Evolutionary conservation across 768 basidiomycete genomes (phyloP).

Genomic region (Hypholoma sublateritium): DNA sequence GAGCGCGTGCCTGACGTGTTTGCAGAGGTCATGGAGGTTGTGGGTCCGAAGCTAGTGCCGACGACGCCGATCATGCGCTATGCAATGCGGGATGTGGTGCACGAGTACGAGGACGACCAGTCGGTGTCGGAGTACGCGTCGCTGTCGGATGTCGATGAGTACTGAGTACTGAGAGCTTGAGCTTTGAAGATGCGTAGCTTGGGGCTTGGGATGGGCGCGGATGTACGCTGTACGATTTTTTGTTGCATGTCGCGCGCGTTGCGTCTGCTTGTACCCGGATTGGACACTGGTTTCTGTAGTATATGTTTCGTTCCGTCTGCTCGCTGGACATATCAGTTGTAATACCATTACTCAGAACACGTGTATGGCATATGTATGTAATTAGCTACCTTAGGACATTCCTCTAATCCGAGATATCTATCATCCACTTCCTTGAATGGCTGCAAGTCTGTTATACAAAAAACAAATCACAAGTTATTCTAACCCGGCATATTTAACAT

Average conservation of each 20-base stretch:
- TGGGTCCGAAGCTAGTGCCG: conserved; percentile 77
- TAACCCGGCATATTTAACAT: conserved; percentile 81
- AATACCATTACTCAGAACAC: too few relatives aligned
- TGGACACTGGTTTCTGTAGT: too few relatives aligned
- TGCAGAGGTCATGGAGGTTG: conserved; percentile 56
- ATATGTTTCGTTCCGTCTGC: too few relatives aligned
- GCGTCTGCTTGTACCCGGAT: too few relatives aligned
- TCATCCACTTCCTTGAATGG: too few relatives aligned
- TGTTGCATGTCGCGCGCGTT: neutral
- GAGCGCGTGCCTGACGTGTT: conserved; percentile 35
- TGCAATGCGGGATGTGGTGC: conserved; percentile 82
- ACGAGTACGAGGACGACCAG: conserved; percentile 77
- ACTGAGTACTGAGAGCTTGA: conserved; percentile 28
- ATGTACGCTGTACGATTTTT: neutral
- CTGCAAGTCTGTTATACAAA: too few relatives aligned
- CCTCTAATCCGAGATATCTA: too few relatives aligned
- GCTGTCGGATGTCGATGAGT: conserved; percentile 76
- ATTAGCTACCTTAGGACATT: neutral
- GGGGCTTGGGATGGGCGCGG: neutral
- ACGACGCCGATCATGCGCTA: conserved; percentile 79
- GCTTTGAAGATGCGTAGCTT: neutral
- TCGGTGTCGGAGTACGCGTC: conserved; percentile 81
- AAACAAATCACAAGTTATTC: conserved; percentile 36
- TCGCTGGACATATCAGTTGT: neutral
- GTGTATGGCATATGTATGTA: neutral